A percentile compares a stretch with the other conserved stretches of the same genome.
Evolutionary conservation across 495 filamentous ascomycete species (phyloP).

Genomic region (Aspergillus incahuasiensis): DNA sequence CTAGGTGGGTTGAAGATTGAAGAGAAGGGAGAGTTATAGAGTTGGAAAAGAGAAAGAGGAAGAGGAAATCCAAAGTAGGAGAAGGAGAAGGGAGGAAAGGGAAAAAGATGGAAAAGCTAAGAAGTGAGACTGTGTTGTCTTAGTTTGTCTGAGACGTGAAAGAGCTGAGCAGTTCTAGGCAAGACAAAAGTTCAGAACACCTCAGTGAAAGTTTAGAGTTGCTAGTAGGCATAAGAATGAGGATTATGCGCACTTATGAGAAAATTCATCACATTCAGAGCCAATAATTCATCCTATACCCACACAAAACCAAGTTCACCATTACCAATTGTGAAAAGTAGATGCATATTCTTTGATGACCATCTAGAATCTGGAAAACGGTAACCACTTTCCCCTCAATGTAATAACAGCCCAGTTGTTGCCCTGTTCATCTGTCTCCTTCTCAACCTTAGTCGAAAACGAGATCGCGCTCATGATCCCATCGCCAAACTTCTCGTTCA

Average conservation of each 20-base stretch:
- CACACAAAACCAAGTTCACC: not conserved
- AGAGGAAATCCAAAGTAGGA: not conserved
- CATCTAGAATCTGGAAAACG: constrained; percentile 9
- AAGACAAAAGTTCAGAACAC: not conserved
- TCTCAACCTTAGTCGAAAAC: constrained; percentile 91
- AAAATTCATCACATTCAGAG: not conserved
- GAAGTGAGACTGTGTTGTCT: not conserved
- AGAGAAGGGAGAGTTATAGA: not conserved
- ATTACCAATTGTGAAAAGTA: too few species aligned
- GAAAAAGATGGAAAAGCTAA: not conserved
- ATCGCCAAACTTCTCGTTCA: constrained; percentile 99
- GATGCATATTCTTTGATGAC: not conserved
- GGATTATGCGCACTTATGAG: not conserved
- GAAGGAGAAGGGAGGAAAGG: not conserved
- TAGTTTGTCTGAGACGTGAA: not conserved
- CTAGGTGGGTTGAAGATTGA: not conserved
- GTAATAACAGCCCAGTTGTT: constrained; percentile 87
- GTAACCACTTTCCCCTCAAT: constrained; percentile 85
- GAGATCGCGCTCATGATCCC: constrained; percentile 98
- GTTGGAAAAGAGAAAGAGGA: not conserved
- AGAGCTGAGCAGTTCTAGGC: not conserved
- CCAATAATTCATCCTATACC: not conserved
- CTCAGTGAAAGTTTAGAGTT: not conserved
- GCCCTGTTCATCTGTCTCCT: constrained; percentile 84
- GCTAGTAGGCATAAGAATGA: not conserved